These are phyloP conservation scores for Xerocomellus chrysenteron DNA, from an alignment of 768 basidiomycete species.

Conservation along the genomic window DNA sequence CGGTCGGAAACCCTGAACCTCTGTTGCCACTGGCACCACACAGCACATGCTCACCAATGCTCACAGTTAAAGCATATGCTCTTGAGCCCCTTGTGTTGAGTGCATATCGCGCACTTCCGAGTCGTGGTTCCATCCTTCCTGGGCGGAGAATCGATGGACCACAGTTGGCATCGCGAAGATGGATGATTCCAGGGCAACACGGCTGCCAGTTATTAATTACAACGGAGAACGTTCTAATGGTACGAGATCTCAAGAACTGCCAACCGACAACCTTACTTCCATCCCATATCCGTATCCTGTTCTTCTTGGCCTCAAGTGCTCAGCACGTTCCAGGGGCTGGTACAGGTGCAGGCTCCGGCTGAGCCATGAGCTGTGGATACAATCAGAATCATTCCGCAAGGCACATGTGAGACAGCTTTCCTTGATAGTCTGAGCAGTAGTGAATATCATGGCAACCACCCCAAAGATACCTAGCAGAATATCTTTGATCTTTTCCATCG, in stretches of 20 bases:
- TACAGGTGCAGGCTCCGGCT: constrained; percentile 41
- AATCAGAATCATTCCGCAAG: constrained; percentile 10
- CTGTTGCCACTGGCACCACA: background rate
- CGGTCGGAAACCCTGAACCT: constrained; percentile 7
- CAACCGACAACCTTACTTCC: background rate
- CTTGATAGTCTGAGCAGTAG: constrained; percentile 74
- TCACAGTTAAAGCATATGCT: background rate
- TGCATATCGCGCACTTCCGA: background rate
- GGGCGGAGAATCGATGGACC: constrained; percentile 20
- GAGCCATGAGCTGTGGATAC: constrained; percentile 55
- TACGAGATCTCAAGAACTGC: constrained; percentile 13
- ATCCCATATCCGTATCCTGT: background rate
- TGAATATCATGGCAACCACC: constrained; percentile 66
- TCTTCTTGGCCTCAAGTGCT: constrained; percentile 6
- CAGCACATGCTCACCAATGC: background rate
- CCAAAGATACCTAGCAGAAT: constrained; percentile 78
- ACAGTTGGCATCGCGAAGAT: constrained; percentile 10
- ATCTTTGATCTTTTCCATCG: constrained; percentile 63
- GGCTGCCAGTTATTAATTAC: constrained; percentile 13
- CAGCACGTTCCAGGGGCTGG: constrained; percentile 37
- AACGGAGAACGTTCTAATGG: constrained; percentile 6
- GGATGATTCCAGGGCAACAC: constrained; percentile 13
- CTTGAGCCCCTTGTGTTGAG: background rate
- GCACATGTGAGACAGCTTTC: constrained; percentile 33
- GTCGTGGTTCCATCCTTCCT: constrained; percentile 7